Evolutionary conservation across 1,139 yeast species (phyloP), one percentile per base, ranked within the genome.

Genomic region (Candida buenavistaensis): DNA sequence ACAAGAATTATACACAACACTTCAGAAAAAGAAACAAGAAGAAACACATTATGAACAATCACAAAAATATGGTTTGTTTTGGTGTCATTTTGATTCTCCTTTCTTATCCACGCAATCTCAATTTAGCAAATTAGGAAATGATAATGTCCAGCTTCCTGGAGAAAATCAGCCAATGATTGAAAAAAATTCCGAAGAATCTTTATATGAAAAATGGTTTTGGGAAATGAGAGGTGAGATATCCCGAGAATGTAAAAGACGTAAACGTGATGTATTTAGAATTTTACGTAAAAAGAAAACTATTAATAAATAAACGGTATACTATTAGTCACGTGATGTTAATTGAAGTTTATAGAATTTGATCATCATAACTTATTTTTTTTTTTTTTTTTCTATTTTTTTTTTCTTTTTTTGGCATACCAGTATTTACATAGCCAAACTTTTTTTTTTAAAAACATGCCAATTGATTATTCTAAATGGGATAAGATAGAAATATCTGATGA

Each of bases 381-480:
- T n/a, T n/a, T n/a, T n/a, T n/a, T n/a, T n/a, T n/a, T n/a, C n/a
- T n/a, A n/a, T n/a, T n/a, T n/a, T n/a, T n/a, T n/a, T n/a, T n/a
- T n/a, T n/a, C n/a, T n/a, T n/a, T n/a, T n/a, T n/a, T n/a, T n/a
- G n/a, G n/a, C n/a, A n/a, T n/a, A n/a, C n/a, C n/a, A n/a, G n/a
- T n/a, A n/a, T n/a, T n/a, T n/a, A n/a, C n/a, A n/a, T n/a, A n/a
- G n/a, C n/a, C n/a, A n/a, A n/a, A n/a, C n/a, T n/a, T n/a, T n/a
- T n/a, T n/a, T n/a, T n/a, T n/a, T n/a, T n/a, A n/a, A n/a, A n/a
- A n/a, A n/a, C 19, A 82, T 82, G 89, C 77, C 86, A 35, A 81
- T 90, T 49, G 98, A 92, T 57, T 92, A 92, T 62, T 89, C 97
- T 10, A 92, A 92, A 58, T 92, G 98, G 97, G 99, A 92, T 61